phyloP scores from a whole-genome alignment of 2,329 filamentous ascomycete genomes.

The Exophiala calicioides region DNA sequence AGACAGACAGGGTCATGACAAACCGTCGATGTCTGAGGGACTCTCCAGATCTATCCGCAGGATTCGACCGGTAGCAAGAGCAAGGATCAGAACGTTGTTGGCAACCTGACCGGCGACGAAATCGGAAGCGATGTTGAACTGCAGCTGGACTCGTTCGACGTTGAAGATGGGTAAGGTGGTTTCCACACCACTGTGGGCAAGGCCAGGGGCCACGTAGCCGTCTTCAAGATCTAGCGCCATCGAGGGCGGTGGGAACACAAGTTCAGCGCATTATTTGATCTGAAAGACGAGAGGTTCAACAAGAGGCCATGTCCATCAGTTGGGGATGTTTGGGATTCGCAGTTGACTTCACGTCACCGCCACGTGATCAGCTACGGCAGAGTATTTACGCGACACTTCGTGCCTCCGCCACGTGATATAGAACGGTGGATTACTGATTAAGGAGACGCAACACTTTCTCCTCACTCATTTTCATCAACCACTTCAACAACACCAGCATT shows the following conservation, averaged over 20 bases:
- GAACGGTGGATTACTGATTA: too few species aligned
- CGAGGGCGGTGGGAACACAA: constrained; percentile 35
- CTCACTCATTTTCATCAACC: too few species aligned
- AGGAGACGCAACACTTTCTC: too few species aligned
- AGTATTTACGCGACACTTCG: too few species aligned
- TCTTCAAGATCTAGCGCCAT: constrained; percentile 73
- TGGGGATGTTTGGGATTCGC: too few species aligned
- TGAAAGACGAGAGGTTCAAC: too few species aligned
- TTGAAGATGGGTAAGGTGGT: constrained; percentile 84
- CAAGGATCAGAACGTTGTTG: constrained; percentile 93
- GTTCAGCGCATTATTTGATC: constrained; percentile 18
- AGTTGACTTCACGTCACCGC: too few species aligned
- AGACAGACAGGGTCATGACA: constrained; percentile 21
- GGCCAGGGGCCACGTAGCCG: constrained; percentile 70
- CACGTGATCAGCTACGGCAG: too few species aligned
- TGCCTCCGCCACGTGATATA: too few species aligned
- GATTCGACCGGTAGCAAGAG: constrained; percentile 87
- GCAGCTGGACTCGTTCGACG: constrained; percentile 85
- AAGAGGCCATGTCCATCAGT: too few species aligned
- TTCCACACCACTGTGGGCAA: constrained; percentile 61
- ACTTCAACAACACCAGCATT: too few species aligned
- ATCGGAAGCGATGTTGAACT: constrained; percentile 91
- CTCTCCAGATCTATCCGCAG: constrained; percentile 91
- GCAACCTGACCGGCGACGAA: constrained; percentile 96
- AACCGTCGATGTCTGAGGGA: constrained; percentile 91